Conservation (phyloP, 2,329 filamentous ascomycete species). For the Aspergillus eucalypticola region DNA sequence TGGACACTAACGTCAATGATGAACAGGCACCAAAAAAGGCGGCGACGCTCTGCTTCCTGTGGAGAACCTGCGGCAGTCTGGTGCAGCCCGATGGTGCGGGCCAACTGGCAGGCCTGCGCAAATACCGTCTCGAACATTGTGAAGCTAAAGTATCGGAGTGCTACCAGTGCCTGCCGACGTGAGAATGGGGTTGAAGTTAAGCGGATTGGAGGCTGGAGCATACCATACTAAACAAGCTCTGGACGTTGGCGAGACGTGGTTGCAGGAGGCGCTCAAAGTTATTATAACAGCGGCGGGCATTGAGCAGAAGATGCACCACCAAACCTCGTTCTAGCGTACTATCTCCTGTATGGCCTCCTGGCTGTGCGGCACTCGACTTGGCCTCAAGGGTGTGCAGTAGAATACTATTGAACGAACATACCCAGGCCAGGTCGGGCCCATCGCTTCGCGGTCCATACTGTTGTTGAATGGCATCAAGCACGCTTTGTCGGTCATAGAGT, state of each 20-base stretch:
- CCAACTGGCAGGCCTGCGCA: neutral
- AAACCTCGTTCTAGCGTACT: neutral
- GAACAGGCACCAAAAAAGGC: neutral
- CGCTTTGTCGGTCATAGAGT: neutral
- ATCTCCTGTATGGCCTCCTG: neutral
- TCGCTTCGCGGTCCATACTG: neutral
- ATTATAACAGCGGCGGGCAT: neutral
- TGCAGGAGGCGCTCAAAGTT: neutral
- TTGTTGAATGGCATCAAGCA: neutral
- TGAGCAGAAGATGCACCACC: neutral
- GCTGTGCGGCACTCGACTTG: neutral
- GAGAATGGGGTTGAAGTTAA: neutral
- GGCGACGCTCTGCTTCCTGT: neutral
- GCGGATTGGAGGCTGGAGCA: neutral
- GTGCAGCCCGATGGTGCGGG: neutral
- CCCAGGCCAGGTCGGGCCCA: neutral
- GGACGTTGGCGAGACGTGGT: neutral
- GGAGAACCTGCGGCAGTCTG: neutral
- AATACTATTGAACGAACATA: neutral
- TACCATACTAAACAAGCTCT: neutral
- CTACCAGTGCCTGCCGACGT: neutral
- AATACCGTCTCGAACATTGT: neutral
- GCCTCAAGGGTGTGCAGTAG: neutral
- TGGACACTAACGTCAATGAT: neutral
- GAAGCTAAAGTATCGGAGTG: neutral